phyloP scores from a whole-genome alignment of 192 early-diverging fungal species.

The Coemansia sp. region DNA sequence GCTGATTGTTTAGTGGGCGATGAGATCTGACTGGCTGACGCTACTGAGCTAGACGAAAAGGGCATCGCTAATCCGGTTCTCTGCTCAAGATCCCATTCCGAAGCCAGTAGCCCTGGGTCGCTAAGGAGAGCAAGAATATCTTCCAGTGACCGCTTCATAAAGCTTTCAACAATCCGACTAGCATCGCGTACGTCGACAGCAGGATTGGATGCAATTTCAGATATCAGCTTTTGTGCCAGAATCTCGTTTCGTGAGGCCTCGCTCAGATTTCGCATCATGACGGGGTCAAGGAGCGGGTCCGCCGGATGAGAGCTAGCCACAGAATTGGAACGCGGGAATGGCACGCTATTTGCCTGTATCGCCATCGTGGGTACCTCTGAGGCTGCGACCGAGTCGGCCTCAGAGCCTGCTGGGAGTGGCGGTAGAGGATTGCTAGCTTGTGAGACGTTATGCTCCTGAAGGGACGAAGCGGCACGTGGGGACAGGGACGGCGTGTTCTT shows the following conservation, averaged over 20 bases:
- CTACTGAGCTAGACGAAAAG: background rate
- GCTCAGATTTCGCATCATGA: conserved; percentile 35
- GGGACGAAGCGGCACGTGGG: conserved; percentile 1
- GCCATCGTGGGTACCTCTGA: background rate
- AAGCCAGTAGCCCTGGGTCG: conserved; percentile 36
- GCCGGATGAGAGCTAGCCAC: conserved; percentile 12
- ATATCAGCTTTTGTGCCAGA: conserved; percentile 38
- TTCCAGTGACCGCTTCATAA: conserved; percentile 32
- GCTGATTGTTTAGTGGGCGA: background rate
- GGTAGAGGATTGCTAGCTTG: background rate
- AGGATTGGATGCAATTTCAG: conserved; percentile 39
- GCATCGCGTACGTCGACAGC: conserved; percentile 36
- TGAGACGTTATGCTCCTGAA: background rate
- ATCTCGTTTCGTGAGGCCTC: conserved; percentile 42
- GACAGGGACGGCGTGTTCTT: conserved; percentile 11
- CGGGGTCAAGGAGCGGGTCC: conserved; percentile 38
- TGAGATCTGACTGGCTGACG: background rate
- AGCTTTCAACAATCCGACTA: conserved; percentile 18
- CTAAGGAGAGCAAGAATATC: conserved; percentile 44
- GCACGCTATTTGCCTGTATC: conserved; percentile 5
- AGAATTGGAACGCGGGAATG: conserved; percentile 25
- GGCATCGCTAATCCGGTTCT: conserved; percentile 17
- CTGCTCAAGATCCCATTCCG: conserved; percentile 48
- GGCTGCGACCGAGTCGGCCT: background rate
- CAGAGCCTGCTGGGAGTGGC: background rate